These are phyloP conservation scores for Citeromyces hawaiiensis DNA, from an alignment of 1,139 yeast species.

Conservation along the genomic window DNA sequence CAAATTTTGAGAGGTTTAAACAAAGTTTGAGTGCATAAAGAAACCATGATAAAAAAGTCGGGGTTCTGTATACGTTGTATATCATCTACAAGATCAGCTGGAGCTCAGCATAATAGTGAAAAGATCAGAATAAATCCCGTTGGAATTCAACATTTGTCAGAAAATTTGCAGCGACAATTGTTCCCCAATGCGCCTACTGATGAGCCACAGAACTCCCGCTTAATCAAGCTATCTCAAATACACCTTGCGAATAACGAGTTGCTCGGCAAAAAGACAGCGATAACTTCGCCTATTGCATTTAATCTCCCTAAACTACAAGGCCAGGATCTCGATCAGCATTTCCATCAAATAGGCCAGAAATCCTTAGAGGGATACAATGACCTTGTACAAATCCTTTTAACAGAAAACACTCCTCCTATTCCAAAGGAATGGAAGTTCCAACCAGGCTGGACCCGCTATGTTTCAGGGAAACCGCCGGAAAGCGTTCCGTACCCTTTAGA, in stretches of 20 bases:
- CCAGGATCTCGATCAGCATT: constrained; percentile 67
- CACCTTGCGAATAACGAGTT: constrained; percentile 55
- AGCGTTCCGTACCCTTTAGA: constrained; percentile 61
- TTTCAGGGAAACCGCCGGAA: constrained; percentile 33
- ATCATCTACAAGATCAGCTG: not conserved
- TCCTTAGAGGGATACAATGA: constrained; percentile 48
- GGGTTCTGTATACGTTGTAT: not conserved
- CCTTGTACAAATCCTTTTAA: constrained; percentile 28
- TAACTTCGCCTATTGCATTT: constrained; percentile 47
- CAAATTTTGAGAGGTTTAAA: no score
- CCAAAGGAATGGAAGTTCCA: constrained; percentile 44
- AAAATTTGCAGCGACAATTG: constrained; percentile 40
- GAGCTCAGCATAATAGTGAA: not conserved
- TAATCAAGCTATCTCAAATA: constrained; percentile 42
- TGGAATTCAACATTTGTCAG: constrained; percentile 61
- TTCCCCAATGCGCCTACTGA: constrained; percentile 28
- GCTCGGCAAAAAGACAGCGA: constrained; percentile 69
- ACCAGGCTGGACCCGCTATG: constrained; percentile 82
- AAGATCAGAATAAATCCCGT: constrained; percentile 40
- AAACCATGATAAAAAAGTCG: not conserved
- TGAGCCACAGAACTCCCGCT: constrained; percentile 14
- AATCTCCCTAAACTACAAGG: constrained; percentile 65
- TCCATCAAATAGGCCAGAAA: constrained; percentile 51
- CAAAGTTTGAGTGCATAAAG: not conserved
- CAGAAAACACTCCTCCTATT: constrained; percentile 22